Evolutionary conservation across 2,329 filamentous ascomycete species (phyloP).

Genomic region (Fusarium poae): DNA sequence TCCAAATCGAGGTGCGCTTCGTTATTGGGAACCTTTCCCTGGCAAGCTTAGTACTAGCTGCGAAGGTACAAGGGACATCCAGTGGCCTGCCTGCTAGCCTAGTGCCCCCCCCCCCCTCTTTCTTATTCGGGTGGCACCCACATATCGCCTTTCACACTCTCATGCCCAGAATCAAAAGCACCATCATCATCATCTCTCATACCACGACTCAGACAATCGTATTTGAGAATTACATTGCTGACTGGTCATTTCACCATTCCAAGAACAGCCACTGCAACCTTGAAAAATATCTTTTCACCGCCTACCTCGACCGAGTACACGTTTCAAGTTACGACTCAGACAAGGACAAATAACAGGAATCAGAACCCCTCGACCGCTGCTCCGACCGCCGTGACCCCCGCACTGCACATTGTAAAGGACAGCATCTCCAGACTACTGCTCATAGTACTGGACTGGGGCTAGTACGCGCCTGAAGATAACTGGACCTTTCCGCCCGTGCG

Average conservation of each 20-base stretch:
- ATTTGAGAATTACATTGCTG: conserved; percentile 43
- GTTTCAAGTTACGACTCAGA: conserved; percentile 25
- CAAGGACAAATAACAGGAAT: conserved; percentile 23
- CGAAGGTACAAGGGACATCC: conserved; percentile 29
- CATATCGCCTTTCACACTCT: conserved; percentile 32
- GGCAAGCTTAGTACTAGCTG: conserved; percentile 19
- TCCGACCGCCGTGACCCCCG: conserved; percentile 34
- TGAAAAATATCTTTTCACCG: conserved; percentile 45
- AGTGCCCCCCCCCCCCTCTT: conserved; percentile 13
- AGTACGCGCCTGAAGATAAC: conserved; percentile 37
- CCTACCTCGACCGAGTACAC: conserved; percentile 35
- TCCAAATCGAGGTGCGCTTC: conserved; percentile 11
- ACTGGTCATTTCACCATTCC: conserved; percentile 48
- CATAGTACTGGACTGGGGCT: conserved; percentile 41
- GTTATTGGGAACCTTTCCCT: not conserved
- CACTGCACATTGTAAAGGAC: conserved; percentile 23
- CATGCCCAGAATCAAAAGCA: conserved; percentile 29
- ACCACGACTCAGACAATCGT: conserved; percentile 39
- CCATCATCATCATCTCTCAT: conserved; percentile 39
- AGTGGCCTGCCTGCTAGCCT: conserved; percentile 5
- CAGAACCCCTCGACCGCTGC: conserved; percentile 29
- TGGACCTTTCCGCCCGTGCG: conserved; percentile 42
- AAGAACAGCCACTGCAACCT: conserved; percentile 47
- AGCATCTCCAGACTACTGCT: conserved; percentile 39
- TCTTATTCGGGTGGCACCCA: conserved; percentile 32